Percentiles rank a stretch among this genome's conserved stretches.
Evolutionary conservation across 1,284 basidiomycete species (phyloP).

Genomic region (Phenoliferia sp.): DNA sequence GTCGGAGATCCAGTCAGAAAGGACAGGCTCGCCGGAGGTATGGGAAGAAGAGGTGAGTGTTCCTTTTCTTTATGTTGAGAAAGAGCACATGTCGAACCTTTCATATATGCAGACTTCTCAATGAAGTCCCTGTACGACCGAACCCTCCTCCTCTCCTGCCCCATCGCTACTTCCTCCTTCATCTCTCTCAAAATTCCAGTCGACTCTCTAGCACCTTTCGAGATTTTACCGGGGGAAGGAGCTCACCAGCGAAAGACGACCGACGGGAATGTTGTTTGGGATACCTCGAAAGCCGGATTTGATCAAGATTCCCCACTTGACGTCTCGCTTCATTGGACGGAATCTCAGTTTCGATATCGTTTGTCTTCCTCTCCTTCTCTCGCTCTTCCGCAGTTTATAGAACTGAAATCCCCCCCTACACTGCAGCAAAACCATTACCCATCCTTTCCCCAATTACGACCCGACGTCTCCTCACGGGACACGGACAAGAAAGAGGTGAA

Average conservation of each 20-base stretch:
- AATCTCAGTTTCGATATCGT: slow-evolving; percentile 45
- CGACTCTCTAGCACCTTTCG: slow-evolving; percentile 22
- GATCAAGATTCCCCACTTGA: slow-evolving; percentile 23
- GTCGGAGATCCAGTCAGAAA: slow-evolving; percentile 72
- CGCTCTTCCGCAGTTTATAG: too few relatives aligned
- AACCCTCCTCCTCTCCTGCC: slow-evolving; percentile 51
- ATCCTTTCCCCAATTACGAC: slow-evolving; percentile 1
- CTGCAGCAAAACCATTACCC: background rate
- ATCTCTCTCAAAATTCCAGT: slow-evolving; percentile 31
- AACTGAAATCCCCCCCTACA: background rate
- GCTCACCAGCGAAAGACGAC: background rate
- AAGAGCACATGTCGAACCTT: background rate
- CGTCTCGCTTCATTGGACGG: slow-evolving; percentile 44
- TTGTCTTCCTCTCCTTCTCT: slow-evolving; percentile 19
- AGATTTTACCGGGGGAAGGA: slow-evolving; percentile 10
- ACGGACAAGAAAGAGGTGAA: slow-evolving; percentile 68
- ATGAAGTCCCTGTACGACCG: slow-evolving; percentile 68
- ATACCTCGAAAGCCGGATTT: slow-evolving; percentile 13
- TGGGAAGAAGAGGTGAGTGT: slow-evolving; percentile 55
- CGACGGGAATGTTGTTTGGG: slow-evolving; percentile 8
- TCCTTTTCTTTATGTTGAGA: background rate
- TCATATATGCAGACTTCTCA: slow-evolving; percentile 62
- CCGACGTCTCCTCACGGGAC: slow-evolving; percentile 62
- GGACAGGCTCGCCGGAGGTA: slow-evolving; percentile 41
- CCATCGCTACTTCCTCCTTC: slow-evolving; percentile 55